phyloP scores from a whole-genome alignment of 495 filamentous ascomycete genomes.

The Articulospora tetracladia region DNA sequence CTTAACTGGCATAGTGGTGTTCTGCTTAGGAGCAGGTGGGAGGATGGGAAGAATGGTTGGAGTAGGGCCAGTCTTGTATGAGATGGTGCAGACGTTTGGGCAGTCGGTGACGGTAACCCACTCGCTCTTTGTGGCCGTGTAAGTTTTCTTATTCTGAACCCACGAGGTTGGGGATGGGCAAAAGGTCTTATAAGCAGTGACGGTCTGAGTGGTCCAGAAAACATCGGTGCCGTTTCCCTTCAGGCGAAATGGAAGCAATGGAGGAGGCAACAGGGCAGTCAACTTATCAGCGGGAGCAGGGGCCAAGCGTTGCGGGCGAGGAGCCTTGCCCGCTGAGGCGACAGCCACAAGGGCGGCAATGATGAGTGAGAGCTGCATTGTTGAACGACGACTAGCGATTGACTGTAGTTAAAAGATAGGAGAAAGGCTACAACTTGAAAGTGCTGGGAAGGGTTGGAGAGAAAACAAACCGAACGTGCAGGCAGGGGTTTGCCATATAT shows the following conservation, averaged over 20 bases:
- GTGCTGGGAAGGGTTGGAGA: too few relatives aligned
- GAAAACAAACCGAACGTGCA: too few relatives aligned
- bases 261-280: not conserved
- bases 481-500: too few relatives aligned
- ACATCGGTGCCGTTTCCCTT: not conserved
- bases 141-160: constrained; percentile 2
- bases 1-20: not conserved
- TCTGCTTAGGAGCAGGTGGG: not conserved
- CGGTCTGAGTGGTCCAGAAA: constrained; percentile 2
- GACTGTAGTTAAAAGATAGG: not conserved
- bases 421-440: too few relatives aligned
- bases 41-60: constrained; percentile 4
- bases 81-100: constrained; percentile 6
- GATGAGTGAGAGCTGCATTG: not conserved
- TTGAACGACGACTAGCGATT: not conserved
- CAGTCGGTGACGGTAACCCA: constrained; percentile 13
- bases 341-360: not conserved
- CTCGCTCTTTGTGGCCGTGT: constrained; percentile 11
- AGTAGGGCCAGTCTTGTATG: not conserved
- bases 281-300: not conserved
- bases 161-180: constrained; percentile 28
- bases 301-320: not conserved
- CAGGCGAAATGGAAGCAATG: not conserved
- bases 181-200: constrained; percentile 23
- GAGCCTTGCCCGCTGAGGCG: not conserved